Evolutionary conservation across 2,329 filamentous ascomycete species (phyloP), one percentile per base, ranked within the genome.

Genomic region (Xylariomycetidae sp.): DNA sequence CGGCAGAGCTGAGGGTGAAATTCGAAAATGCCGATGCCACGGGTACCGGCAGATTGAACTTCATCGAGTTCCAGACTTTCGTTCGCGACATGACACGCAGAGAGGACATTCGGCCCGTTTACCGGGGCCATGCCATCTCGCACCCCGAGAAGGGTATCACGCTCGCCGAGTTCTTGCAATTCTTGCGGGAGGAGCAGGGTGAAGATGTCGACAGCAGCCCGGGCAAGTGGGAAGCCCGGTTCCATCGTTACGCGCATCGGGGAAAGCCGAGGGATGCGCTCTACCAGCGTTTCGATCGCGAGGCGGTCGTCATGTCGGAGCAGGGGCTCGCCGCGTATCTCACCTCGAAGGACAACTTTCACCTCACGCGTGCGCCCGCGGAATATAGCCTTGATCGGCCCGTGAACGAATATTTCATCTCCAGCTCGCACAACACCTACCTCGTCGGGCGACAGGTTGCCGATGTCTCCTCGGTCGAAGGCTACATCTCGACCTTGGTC

Each of bases 401-500:
- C 0, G 68, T 97, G 57, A 95, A 94, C 56, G 90, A 97, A 56
- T 98, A 98, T 61, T 96, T 88, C 67, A 92, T 98, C 46, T 97
- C 90, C 2, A 96, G 89, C 66, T 97, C 92, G 2, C 92, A 98
- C 70, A 98, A 98, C 62, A 98, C 92, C 0, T 98, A 98, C 53
- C 80, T 98, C 1, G 71, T 94, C 4, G 92, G 92, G 11, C 82
- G 89, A 34, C 92, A 98, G 58, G 82, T 97, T 3, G 84, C 81
- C 9, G 90, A 90, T 17, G 77, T 85, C 27, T 96, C 92, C 2
- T 97, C 89, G 54, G 85, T 94, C 3, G 92, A 98, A 59, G 88
- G 88, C 27, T 98, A 98, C 63, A 94, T 97, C 49, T 80, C 81
- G 7, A 87, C 89, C 3, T 73, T 98, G 6, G 81, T 86, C 43